phyloP scores from a whole-genome alignment of 192 early-diverging fungal species.

The Mortierella alpina region DNA sequence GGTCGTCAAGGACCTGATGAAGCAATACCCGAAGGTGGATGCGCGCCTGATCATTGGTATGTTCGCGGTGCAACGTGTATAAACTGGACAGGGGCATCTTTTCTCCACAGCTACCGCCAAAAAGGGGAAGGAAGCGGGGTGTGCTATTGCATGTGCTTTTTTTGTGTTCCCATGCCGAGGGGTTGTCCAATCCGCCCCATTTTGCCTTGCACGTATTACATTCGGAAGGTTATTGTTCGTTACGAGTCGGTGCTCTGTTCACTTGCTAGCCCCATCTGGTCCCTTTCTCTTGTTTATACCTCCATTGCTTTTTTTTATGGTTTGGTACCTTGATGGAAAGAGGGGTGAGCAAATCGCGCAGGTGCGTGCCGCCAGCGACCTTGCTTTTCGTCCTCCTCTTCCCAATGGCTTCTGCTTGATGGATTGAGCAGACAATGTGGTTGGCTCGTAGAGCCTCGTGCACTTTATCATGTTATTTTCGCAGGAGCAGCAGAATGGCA shows the following conservation, averaged over 20 bases:
- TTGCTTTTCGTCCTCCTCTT: neutral
- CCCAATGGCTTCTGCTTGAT: neutral
- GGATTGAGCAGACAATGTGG: neutral
- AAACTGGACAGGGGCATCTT: neutral
- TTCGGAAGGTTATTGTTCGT: too few species aligned
- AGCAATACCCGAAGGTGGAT: constrained; percentile 78
- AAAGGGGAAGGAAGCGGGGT: too few species aligned
- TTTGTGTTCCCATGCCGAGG: neutral
- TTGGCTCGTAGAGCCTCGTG: neutral
- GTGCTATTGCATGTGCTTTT: neutral
- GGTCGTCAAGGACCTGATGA: constrained; percentile 77
- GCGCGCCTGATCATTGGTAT: constrained; percentile 83
- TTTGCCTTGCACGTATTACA: constrained; percentile 9
- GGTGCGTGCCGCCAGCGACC: neutral
- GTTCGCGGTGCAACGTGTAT: constrained; percentile 1
- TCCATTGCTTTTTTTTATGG: too few species aligned
- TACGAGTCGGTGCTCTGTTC: too few species aligned
- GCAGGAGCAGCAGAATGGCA: too few species aligned
- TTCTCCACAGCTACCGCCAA: neutral
- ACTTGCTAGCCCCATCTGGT: too few species aligned
- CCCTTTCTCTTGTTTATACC: too few species aligned
- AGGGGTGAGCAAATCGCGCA: too few species aligned
- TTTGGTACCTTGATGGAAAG: too few species aligned
- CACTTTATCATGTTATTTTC: too few species aligned
- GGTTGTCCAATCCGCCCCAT: constrained; percentile 14